Percentiles rank a stretch among this genome's conserved stretches.
Conservation (phyloP, 352 stramenopile genomes). For the Phytophthora pluvialis region DNA sequence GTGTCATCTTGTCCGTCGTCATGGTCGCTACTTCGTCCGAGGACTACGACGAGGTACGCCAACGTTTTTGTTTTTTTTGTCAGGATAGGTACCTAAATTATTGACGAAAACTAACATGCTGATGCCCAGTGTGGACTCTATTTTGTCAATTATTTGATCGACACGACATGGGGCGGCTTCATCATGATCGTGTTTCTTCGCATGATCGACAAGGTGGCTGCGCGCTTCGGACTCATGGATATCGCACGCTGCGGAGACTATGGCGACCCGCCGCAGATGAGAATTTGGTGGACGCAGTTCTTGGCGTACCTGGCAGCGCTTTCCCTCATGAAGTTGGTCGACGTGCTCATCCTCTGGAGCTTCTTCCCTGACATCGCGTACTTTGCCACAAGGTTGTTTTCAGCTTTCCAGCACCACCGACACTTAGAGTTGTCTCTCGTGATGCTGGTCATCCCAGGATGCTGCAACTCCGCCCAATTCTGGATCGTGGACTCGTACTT, state of each 20-base stretch:
- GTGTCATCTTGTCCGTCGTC: constrained; percentile 67
- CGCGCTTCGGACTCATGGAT: constrained; percentile 37
- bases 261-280: constrained; percentile 61
- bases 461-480: constrained; percentile 76
- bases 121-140: constrained; percentile 68
- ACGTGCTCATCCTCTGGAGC: constrained; percentile 46
- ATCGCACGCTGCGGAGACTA: constrained; percentile 73
- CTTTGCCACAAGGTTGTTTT: constrained; percentile 57
- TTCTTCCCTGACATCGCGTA: constrained; percentile 55
- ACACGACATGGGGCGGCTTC: constrained; percentile 63
- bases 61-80: neutral
- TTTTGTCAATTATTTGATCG: constrained; percentile 74
- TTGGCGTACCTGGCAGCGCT: constrained; percentile 50
- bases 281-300: constrained; percentile 66
- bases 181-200: constrained; percentile 58
- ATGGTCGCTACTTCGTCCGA: constrained; percentile 48
- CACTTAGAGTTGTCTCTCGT: constrained; percentile 78
- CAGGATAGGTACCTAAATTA: neutral
- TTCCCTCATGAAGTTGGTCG: constrained; percentile 60
- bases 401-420: constrained; percentile 58
- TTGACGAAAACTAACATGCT: neutral
- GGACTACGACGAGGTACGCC: constrained; percentile 59
- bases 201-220: constrained; percentile 46
- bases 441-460: constrained; percentile 78
- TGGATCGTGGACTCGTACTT: constrained; percentile 79